These are phyloP conservation scores for Mycena galopus DNA, from an alignment of 768 basidiomycete genomes.

Conservation along the genomic window DNA sequence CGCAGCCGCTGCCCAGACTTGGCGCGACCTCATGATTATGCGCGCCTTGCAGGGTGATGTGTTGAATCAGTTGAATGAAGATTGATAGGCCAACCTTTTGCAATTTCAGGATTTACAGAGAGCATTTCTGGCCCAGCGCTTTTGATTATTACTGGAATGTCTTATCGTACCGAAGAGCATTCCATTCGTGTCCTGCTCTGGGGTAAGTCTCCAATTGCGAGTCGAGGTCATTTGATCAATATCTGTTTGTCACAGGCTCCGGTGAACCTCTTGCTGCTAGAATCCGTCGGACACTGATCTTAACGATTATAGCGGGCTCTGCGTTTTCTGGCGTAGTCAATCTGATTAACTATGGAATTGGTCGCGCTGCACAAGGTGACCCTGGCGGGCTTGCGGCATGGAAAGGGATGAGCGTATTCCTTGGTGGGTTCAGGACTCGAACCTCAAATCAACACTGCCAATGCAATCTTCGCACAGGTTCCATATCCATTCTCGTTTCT, in stretches of 20 bases:
- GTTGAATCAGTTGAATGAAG: background rate
- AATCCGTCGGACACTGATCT: background rate
- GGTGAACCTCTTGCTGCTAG: background rate
- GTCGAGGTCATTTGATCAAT: too few relatives aligned
- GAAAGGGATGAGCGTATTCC: slow-evolving; percentile 13
- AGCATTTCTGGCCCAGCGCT: background rate
- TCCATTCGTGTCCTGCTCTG: slow-evolving; percentile 4
- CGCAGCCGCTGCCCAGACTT: background rate
- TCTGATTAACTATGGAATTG: slow-evolving; percentile 10
- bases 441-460: background rate
- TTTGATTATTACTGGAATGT: slow-evolving; percentile 4
- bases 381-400: slow-evolving; percentile 13
- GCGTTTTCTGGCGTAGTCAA: background rate
- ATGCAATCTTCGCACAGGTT: background rate
- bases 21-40: slow-evolving; percentile 12
- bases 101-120: background rate
- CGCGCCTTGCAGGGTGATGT: slow-evolving; percentile 4
- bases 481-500: background rate
- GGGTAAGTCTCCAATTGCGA: background rate
- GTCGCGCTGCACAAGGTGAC: background rate
- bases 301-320: background rate
- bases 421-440: background rate
- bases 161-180: slow-evolving; percentile 12
- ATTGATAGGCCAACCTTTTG: background rate
- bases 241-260: background rate